Base-by-base conservation (phyloP, 306 rosid genomes). In the Abrus precatorius region DNA sequence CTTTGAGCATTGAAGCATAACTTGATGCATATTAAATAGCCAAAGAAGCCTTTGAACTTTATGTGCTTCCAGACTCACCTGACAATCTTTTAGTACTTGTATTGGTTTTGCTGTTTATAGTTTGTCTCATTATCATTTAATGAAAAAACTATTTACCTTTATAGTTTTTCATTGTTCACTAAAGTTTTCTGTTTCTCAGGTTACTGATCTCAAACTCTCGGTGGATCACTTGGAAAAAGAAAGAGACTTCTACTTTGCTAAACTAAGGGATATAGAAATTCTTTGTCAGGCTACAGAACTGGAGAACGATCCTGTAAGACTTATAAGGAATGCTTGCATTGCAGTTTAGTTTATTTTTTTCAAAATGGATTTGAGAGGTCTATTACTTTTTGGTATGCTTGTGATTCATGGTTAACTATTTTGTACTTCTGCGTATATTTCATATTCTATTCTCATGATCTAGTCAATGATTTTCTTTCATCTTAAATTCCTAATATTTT, bases 211-310 rank as follows among this genome's bases (percentile, higher is more conserved):
- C 72, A 96, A 92, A 84, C 77, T 89, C 49, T 93, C 97, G 2
- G 91, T 96, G 75, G 97, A 96, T 90, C 84, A 87, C 60, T 80
- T 96, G 91, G 99, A 96, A 80, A 96, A 96, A 82, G 99, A 96
- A 84, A 80, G 99, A 80, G 99, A 96, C 76, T 96, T 96, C 57
- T 96, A 96, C 91, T 96, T 96, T 50, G 94, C 94, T 68, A 95
- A 95, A 80, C 82, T 95, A 82, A 85, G 99, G 89, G 99, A 95
- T 80, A 83, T 95, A 50, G 99, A 95, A 88, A 89, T 95, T 83
- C 92, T 95, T 47, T 95, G 99, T 68, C 98, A 93, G 85, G 61
- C 88, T 52, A 5, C 98, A 33, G 98, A 89, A 72, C 38, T 90
- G 84, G 99, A 93, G 85, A 69, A 81, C 12, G 82, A 92, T 76